Evolutionary conservation across 1,139 yeast species (phyloP), one percentile per base, ranked within the genome.

Genomic region (Nakaseomyces bracarensis): DNA sequence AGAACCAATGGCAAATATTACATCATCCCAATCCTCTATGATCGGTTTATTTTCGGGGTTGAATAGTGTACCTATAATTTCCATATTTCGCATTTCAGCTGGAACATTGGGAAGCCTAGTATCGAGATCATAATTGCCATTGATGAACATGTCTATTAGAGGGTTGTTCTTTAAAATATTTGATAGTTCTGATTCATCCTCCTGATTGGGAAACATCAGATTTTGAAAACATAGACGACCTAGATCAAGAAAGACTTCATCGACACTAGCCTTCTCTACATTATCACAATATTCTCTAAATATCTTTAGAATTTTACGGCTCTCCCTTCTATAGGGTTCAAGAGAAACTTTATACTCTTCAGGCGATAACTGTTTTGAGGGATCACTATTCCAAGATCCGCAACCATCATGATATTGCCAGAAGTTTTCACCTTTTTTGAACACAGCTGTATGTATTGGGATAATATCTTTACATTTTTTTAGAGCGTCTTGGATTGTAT

Each of bases 201-300:
- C 43, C 61, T 66, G 34, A 9, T 47, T 45, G 23, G 49, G 50
- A 22, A 51, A 45, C 42, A 58, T 43, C 11, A 72, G 55, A 31
- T 53, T 56, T 13, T 57, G 49, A 44, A 68, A 67, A 2, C 77
- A 70, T 23, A 71, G 52, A 23, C 72, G 62, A 0, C 97, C 96
- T 33, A 91, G 61, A 61, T 91, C 96, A 50, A 91, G 54, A 58
- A 82, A 91, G 39, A 91, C 81, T 63, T 91, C 98, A 63, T 91
- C 98, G 13, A 89, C 93, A 63, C 96, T 87, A 0, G 96, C 97
- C 64, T 89, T 89, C 57, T 91, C 95, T 1, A 87, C 85, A 35
- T 71, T 53, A 50, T 78, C 85, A 58, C 86, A 80, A 45, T 61
- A 61, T 15, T 60, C 53, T 38, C 67, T 66, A 52, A 91, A 72